Conservation (phyloP, 129 eudicot species). For the Chrysanthemum makinoi region DNA sequence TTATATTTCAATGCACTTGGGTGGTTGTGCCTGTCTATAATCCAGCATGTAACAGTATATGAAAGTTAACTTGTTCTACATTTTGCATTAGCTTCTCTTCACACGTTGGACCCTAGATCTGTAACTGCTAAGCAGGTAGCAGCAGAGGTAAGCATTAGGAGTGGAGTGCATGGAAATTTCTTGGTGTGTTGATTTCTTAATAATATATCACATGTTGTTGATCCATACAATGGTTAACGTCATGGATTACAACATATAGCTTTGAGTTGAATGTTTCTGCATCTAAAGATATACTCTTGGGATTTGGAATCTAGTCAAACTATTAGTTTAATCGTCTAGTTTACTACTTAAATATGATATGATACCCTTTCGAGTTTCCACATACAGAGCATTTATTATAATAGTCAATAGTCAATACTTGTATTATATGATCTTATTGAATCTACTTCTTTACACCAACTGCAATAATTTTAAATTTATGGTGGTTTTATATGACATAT, state of each 20-base stretch:
- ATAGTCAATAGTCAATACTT: background rate
- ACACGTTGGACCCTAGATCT: background rate
- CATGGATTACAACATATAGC: conserved; percentile 23
- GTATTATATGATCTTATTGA: conserved; percentile 15
- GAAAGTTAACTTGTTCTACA: background rate
- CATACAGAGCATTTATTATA: background rate
- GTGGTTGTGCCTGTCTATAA: background rate
- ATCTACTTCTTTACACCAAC: background rate
- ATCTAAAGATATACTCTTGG: background rate
- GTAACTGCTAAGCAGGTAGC: conserved; percentile 17
- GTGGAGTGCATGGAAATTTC: background rate
- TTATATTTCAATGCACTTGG: background rate
- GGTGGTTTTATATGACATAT: no score
- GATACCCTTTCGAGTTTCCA: conserved; percentile 11
- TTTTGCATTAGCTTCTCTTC: background rate
- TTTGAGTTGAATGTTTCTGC: conserved; percentile 19
- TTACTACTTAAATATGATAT: background rate
- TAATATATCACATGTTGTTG: conserved; percentile 15
- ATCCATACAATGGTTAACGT: background rate
- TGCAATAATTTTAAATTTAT: background rate
- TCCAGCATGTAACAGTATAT: background rate
- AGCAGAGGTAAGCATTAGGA: conserved; percentile 27
- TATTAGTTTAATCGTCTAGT: background rate
- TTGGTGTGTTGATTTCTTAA: background rate
- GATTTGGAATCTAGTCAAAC: background rate